A percentile compares a stretch with the other conserved stretches of the same genome.
phyloP scores from a whole-genome alignment of 2,329 filamentous ascomycete genomes.

The Juglanconis juglandina region DNA sequence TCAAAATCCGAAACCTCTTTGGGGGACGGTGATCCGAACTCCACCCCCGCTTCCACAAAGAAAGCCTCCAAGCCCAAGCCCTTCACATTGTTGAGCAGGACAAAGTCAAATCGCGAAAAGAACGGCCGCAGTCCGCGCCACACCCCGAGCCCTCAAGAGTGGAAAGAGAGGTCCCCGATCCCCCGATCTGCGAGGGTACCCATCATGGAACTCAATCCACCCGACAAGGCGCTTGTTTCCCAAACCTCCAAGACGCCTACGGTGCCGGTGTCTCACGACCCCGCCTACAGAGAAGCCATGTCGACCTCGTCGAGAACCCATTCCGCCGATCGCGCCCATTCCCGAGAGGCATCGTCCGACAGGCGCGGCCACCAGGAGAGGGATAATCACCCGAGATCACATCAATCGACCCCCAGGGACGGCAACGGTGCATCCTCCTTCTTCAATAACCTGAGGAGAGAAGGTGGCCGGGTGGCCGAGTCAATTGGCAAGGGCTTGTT shows the following conservation, averaged over 20 bases:
- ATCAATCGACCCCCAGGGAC: slow-evolving; percentile 56
- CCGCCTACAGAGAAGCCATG: slow-evolving; percentile 66
- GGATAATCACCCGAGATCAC: slow-evolving; percentile 41
- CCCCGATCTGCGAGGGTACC: slow-evolving; percentile 20
- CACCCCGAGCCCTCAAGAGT: slow-evolving; percentile 32
- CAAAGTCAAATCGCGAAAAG: slow-evolving; percentile 50
- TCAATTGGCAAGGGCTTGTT: slow-evolving; percentile 81
- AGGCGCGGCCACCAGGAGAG: slow-evolving; percentile 45
- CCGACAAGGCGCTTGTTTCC: slow-evolving; percentile 35
- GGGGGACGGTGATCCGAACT: slow-evolving; percentile 40
- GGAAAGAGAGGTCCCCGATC: slow-evolving; percentile 20
- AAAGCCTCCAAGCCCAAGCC: slow-evolving; percentile 52
- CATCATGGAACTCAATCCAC: slow-evolving; percentile 31
- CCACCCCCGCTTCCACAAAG: slow-evolving; percentile 30
- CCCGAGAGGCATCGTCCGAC: slow-evolving; percentile 40
- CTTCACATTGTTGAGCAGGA: slow-evolving; percentile 51
- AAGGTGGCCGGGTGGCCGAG: slow-evolving; percentile 71
- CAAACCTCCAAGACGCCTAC: slow-evolving; percentile 60
- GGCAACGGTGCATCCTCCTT: slow-evolving; percentile 58
- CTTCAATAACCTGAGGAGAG: slow-evolving; percentile 70
- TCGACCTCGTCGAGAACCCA: slow-evolving; percentile 63
- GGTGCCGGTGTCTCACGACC: slow-evolving; percentile 60
- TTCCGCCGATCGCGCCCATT: slow-evolving; percentile 63
- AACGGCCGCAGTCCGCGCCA: slow-evolving; percentile 33
- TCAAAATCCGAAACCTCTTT: slow-evolving; percentile 53